Percentiles rank a stretch among this genome's conserved stretches.
Conservation (phyloP, 1,284 basidiomycete genomes). For the Cronartium ribicola region DNA sequence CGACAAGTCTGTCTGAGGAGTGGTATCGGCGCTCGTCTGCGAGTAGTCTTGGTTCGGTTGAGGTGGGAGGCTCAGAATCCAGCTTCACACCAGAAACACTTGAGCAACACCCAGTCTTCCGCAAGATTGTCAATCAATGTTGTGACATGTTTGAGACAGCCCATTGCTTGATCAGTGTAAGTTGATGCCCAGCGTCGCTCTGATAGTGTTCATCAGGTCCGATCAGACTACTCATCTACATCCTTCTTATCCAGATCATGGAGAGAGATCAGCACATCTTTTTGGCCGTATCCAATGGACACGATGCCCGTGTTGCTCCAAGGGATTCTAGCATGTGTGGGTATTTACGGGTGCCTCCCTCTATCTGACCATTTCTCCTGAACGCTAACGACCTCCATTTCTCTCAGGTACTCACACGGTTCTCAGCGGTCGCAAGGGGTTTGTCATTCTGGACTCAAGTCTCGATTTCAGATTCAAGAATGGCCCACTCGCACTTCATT, state of each 20-base stretch:
- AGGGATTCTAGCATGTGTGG: slow-evolving; percentile 30
- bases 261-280: slow-evolving; percentile 48
- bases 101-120: slow-evolving; percentile 44
- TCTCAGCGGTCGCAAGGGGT: slow-evolving; percentile 36
- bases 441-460: slow-evolving; percentile 34
- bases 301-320: slow-evolving; percentile 13
- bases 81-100: slow-evolving; percentile 23
- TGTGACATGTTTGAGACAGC: slow-evolving; percentile 46
- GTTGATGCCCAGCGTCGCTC: not conserved
- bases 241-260: slow-evolving; percentile 40
- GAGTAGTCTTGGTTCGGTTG: not conserved
- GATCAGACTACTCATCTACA: not conserved
- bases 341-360: not conserved
- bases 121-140: slow-evolving; percentile 46
- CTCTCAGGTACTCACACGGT: slow-evolving; percentile 32
- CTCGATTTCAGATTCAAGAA: not conserved
- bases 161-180: slow-evolving; percentile 46
- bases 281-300: slow-evolving; percentile 44
- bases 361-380: not conserved
- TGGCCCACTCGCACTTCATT: not conserved
- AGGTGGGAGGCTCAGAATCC: not conserved
- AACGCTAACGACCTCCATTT: not conserved
- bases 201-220: not conserved
- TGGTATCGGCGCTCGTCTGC: slow-evolving; percentile 32
- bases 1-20: slow-evolving; percentile 13